Evolutionary conservation across 345 rosid genomes (phyloP).

Genomic region (Heritiera fomes): DNA sequence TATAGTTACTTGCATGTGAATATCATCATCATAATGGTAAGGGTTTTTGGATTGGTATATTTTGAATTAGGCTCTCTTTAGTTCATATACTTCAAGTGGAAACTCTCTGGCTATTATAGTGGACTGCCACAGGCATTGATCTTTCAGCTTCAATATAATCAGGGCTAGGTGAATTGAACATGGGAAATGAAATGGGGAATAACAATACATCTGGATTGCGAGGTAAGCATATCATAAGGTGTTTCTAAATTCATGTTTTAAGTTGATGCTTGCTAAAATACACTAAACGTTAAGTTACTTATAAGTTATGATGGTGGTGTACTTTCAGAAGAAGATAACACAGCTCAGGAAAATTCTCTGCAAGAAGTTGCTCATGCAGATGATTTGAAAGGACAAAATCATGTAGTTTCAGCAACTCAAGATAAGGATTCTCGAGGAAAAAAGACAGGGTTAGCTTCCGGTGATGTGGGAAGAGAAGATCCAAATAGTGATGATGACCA

Average conservation of each 20-base stretch:
- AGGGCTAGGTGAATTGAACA: conserved; percentile 41
- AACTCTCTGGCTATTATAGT: conserved; percentile 23
- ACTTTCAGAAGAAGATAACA: conserved; percentile 35
- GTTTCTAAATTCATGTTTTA: not conserved
- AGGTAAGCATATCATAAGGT: conserved; percentile 26
- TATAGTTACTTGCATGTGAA: conserved; percentile 35
- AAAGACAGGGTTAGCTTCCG: not conserved
- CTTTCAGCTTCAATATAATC: conserved; percentile 34
- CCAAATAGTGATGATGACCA: not conserved
- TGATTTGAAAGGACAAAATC: conserved; percentile 8
- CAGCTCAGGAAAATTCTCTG: not conserved
- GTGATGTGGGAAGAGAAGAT: not conserved
- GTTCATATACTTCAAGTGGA: conserved; percentile 23
- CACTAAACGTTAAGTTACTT: not conserved
- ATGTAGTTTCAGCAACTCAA: not conserved
- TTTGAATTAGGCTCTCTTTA: conserved; percentile 21
- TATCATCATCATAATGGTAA: conserved; percentile 45
- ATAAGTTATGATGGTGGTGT: not conserved
- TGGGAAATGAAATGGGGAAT: conserved; percentile 73
- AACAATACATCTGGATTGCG: conserved; percentile 49
- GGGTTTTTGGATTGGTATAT: conserved; percentile 10
- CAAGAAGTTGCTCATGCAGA: not conserved
- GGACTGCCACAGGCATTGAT: conserved; percentile 13
- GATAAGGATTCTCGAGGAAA: not conserved
- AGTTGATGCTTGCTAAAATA: not conserved